Base-by-base conservation (phyloP, 768 basidiomycete species). In the Boletus sp. region DNA sequence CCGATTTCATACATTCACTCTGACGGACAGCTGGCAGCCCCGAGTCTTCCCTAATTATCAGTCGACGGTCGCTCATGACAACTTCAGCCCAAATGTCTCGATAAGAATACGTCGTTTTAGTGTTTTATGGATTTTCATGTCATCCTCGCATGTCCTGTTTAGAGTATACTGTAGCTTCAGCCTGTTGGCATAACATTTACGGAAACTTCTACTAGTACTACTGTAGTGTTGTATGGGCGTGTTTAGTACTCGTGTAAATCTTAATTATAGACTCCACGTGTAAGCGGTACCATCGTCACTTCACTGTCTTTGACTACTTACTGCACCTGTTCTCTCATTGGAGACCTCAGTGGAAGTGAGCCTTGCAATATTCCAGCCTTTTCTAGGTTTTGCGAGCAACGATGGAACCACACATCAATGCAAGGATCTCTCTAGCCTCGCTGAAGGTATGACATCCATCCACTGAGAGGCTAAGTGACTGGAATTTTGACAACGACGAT, bases 391-490 rank as follows among this genome's bases (percentile, higher is more conserved):
- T 48, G 17, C 52, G 44, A 47, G 54, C 29, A 51, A 47, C 39
- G 24, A 72, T 73, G 71, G 68, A 70, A 50, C 51, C 72, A 48
- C 56, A 33, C 17, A 56, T 32, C 33, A 63, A 49, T 49, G 56
- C 60, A 33, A 61, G 14, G 36, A 48, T 57, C 24, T 45, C 48
- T 18, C 58, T 72, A 15, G 42, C 62, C 35, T 57, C 70, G 12
- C 49, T 71, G 41, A 71, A 70, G 71, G 70, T 72, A 64, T 17
- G 15, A 18, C 9, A 51, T 60, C 30, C 49, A 32, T 33, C 9
- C 11, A 35, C 18, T 39, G 14, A 33, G 33, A 24, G 29, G 40
- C 17, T 36, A 32, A n/a, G 11, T 45, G n/a, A n/a, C 30, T 41
- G n/a, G 24, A 47, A 33, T 17, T n/a, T 32, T 56, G 50, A 53